phyloP scores from a whole-genome alignment of 2,329 filamentous ascomycete genomes.

The Fusarium chuoi region DNA sequence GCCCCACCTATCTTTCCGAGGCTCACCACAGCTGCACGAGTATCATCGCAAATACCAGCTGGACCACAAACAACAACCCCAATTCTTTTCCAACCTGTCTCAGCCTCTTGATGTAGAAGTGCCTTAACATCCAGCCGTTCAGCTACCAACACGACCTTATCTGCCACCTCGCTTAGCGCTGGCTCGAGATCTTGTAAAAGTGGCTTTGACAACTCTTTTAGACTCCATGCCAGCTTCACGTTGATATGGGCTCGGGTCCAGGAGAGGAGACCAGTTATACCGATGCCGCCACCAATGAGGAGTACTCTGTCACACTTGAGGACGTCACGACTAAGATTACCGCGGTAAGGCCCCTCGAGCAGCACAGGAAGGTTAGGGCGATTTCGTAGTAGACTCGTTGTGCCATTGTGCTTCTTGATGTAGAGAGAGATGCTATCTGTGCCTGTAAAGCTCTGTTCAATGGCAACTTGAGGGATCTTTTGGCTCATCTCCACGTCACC shows the following conservation, averaged over 20 bases:
- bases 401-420: background rate
- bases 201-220: background rate
- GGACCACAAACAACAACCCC: background rate
- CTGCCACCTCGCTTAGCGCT: background rate
- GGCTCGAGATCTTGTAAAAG: background rate
- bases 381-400: background rate
- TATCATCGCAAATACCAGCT: rapidly evolving
- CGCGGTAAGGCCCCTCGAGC: background rate
- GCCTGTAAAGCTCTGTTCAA: rapidly evolving
- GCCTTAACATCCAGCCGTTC: background rate
- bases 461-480: background rate
- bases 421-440: background rate
- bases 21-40: background rate
- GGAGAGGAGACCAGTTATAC: background rate
- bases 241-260: background rate
- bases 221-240: background rate
- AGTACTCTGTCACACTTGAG: background rate
- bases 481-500: background rate
- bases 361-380: background rate
- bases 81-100: background rate
- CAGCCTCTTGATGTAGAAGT: background rate
- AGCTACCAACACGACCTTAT: background rate
- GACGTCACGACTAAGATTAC: rapidly evolving
- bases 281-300: background rate
- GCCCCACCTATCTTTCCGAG: background rate